Evolutionary conservation across 305 asterid genomes (phyloP).

Genomic region (Euphrasia arctica): DNA sequence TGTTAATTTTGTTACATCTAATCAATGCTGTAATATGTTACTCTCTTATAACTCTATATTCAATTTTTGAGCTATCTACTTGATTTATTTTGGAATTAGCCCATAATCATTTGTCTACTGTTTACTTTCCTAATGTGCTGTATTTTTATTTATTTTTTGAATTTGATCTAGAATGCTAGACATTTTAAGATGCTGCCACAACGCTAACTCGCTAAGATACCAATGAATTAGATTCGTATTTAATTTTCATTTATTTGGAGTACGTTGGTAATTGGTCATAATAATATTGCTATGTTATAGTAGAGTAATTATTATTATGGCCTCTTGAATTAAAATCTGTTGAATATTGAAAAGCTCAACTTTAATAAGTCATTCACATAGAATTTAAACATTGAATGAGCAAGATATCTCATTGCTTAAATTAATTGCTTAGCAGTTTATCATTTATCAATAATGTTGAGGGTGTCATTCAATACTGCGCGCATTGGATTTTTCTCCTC

Average conservation of each 20-base stretch:
- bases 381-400: neutral
- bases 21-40: neutral
- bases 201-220: neutral
- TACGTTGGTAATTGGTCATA: too few relatives aligned
- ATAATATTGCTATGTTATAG: too few relatives aligned
- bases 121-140: too few relatives aligned
- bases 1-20: neutral
- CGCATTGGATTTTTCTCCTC: conserved; percentile 26
- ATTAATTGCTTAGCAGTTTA: neutral
- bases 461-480: conserved; percentile 23
- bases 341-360: neutral
- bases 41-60: conserved; percentile 1
- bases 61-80: neutral
- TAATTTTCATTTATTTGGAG: too few relatives aligned
- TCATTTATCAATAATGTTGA: conserved; percentile 7
- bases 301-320: neutral
- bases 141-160: neutral
- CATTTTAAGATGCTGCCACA: neutral
- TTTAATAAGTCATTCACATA: neutral
- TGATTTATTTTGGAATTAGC: too few relatives aligned
- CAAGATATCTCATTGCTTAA: neutral
- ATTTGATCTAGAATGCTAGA: neutral
- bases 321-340: conserved; percentile 1
- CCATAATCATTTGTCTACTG: too few relatives aligned
- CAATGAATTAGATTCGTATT: too few relatives aligned